These are phyloP conservation scores for Ceratocystis harringtonii DNA, from an alignment of 2,329 filamentous ascomycete species.

Conservation along the genomic window DNA sequence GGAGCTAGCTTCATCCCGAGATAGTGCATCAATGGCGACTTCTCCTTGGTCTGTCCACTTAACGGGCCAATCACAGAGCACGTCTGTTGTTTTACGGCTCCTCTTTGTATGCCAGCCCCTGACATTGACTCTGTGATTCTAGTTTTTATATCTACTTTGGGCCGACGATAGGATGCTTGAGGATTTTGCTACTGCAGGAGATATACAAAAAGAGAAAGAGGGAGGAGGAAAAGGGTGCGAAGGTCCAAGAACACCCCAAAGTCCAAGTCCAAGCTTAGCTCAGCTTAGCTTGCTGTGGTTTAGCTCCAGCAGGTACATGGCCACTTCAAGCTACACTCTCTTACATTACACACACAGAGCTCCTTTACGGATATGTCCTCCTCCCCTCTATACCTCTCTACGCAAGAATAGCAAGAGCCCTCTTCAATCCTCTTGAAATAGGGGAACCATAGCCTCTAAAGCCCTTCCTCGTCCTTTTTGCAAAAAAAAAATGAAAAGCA, in stretches of 20 bases:
- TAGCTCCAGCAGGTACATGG: too few relatives aligned
- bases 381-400: too few relatives aligned
- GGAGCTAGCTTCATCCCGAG: background rate
- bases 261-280: too few relatives aligned
- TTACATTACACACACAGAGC: too few relatives aligned
- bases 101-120: slow-evolving; percentile 5
- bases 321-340: too few relatives aligned
- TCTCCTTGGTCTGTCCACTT: background rate
- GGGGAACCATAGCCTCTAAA: too few relatives aligned
- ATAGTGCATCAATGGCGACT: background rate
- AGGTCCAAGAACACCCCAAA: background rate
- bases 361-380: too few relatives aligned
- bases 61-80: background rate
- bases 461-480: too few relatives aligned
- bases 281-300: too few relatives aligned
- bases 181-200: slow-evolving; percentile 8
- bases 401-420: too few relatives aligned
- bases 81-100: background rate
- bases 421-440: too few relatives aligned
- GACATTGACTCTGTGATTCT: background rate
- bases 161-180: background rate
- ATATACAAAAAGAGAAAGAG: background rate
- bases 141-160: slow-evolving; percentile 2
- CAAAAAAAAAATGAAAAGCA: too few relatives aligned
- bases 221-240: background rate